Evolutionary conservation across 1,284 basidiomycete species (phyloP).

Genomic region (Leucoagaricus sp.): DNA sequence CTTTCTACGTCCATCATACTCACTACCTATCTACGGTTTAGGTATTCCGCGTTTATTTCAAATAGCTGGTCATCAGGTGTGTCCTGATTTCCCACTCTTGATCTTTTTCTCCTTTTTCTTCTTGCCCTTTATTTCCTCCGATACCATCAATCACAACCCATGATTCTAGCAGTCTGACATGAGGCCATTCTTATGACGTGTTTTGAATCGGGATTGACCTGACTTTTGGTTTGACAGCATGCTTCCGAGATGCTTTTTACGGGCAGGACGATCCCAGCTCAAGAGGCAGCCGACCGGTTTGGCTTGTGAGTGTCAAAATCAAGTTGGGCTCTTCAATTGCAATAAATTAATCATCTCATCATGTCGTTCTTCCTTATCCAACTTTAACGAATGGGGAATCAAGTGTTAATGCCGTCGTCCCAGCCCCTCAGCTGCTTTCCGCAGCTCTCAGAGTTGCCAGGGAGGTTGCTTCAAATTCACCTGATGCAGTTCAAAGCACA

Average conservation of each 20-base stretch:
- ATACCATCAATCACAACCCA: constrained; percentile 3
- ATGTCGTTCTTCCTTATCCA: background rate
- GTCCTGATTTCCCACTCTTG: constrained; percentile 16
- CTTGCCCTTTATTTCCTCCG: constrained; percentile 9
- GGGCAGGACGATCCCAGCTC: constrained; percentile 67
- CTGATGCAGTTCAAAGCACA: constrained; percentile 79
- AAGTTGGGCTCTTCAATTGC: background rate
- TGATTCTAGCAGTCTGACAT: background rate
- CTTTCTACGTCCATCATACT: constrained; percentile 6
- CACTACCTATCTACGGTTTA: constrained; percentile 24
- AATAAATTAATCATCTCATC: constrained; percentile 13
- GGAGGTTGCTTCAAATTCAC: constrained; percentile 68
- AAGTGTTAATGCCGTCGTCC: constrained; percentile 75
- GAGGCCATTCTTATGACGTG: constrained; percentile 9
- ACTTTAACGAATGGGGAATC: constrained; percentile 2
- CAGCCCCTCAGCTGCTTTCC: constrained; percentile 52
- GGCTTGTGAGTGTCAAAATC: constrained; percentile 60
- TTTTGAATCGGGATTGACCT: constrained; percentile 1
- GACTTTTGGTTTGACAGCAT: constrained; percentile 42
- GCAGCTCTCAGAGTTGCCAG: constrained; percentile 68
- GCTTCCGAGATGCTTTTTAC: constrained; percentile 80
- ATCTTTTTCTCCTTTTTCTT: constrained; percentile 2
- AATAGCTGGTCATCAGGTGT: constrained; percentile 69
- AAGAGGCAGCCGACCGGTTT: constrained; percentile 70
- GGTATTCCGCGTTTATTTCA: constrained; percentile 66